Base-by-base conservation (phyloP, 192 early-diverging fungal species). In the Entomortierella beljakovae region DNA sequence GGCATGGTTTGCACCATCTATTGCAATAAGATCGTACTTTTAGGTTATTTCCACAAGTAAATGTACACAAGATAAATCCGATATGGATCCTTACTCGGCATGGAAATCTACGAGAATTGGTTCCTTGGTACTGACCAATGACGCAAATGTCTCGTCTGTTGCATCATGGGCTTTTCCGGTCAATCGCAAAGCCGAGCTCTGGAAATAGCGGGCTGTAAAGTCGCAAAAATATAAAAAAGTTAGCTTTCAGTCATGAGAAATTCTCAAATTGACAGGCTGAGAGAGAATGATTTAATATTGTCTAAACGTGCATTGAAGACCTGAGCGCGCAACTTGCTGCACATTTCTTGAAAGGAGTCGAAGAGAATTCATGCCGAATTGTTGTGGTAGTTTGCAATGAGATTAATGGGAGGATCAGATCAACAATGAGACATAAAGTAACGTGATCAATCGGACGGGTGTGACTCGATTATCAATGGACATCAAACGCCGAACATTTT, bases 1-100 rank as follows among this genome's bases (percentile, higher is more conserved):
- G 89, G 83, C 95, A 97, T 18, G 94, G 94, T 52, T 90, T 87
- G 73, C 94, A 96, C 95, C 95, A 97, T 35, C 90, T 89, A 51
- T 23, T 22, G 33, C 16, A 55, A 57, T 26, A n/a, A 9, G 16
- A 42, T 33, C 23, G 25, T 28, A 52, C 20, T 18, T n/a, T 49
- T 25, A 48, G 6, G 1, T 28, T 53, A 23, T 22, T 13, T 35
- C 1, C 50, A n/a, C 8, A 8, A 51, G 20, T 42, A 42, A 32
- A 6, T 48, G 8, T 59, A 20, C 32, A 59, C 18, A 11, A 8
- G 42, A 43, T n/a, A n/a, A n/a, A n/a, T n/a, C n/a, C n/a, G n/a
- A n/a, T 25, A 29, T 25, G 0, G n/a, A 2, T 5, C 10, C 86
- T 81, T 82, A 93, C 91, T 87, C 71, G 60, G 92, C 92, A 57